phyloP scores from a whole-genome alignment of 768 basidiomycete species.

The Boletus rubescentipes region DNA sequence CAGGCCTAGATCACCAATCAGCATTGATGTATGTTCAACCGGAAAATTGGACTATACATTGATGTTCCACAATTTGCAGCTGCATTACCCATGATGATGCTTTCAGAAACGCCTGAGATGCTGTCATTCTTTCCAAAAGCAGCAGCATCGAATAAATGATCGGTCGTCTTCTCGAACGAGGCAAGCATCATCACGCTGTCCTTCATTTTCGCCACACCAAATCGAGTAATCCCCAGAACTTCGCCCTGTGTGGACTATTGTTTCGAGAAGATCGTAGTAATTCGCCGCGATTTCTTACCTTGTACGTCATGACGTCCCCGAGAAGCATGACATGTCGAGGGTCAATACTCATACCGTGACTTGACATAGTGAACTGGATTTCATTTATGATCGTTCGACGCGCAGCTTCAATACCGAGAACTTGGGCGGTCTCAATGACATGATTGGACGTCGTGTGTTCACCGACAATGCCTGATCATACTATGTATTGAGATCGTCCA shows the following conservation, averaged over 20 bases:
- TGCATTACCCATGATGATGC: slow-evolving; percentile 99
- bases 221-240: slow-evolving; percentile 96
- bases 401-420: slow-evolving; percentile 98
- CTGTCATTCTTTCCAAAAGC: slow-evolving; percentile 94
- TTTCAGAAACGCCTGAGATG: slow-evolving; percentile 97
- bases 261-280: not conserved
- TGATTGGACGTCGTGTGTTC: slow-evolving; percentile 93
- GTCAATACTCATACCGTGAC: slow-evolving; percentile 98
- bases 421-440: slow-evolving; percentile 92
- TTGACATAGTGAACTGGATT: slow-evolving; percentile 95
- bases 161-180: slow-evolving; percentile 99
- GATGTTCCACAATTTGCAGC: slow-evolving; percentile 94
- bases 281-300: slow-evolving; percentile 47
- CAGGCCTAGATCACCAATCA: slow-evolving; percentile 31
- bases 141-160: slow-evolving; percentile 97
- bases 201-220: slow-evolving; percentile 99
- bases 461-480: slow-evolving; percentile 76
- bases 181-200: slow-evolving; percentile 99
- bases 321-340: slow-evolving; percentile 98
- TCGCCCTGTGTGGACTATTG: slow-evolving; percentile 64
- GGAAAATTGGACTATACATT: slow-evolving; percentile 55
- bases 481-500: not conserved
- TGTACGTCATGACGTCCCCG: slow-evolving; percentile 98
- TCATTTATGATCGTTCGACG: slow-evolving; percentile 93
- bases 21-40: not conserved